phyloP scores from a whole-genome alignment of 345 rosid species.

The Rhizophora apiculata region DNA sequence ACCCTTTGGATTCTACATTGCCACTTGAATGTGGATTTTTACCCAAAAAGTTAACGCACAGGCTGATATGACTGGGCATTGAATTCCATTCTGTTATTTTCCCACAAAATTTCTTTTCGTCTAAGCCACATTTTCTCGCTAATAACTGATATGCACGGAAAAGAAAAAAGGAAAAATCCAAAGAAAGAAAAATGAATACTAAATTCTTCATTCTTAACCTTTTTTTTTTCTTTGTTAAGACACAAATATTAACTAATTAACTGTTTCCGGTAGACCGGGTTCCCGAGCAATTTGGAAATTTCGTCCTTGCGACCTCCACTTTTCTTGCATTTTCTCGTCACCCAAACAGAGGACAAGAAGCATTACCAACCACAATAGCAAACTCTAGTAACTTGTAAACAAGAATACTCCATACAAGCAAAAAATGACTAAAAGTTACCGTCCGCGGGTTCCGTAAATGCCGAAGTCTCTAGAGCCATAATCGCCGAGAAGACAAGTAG shows the following conservation, averaged over 20 bases:
- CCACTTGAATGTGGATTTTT: not conserved
- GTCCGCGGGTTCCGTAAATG: constrained; percentile 61
- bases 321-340: constrained; percentile 12
- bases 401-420: not conserved
- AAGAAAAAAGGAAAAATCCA: constrained; percentile 11
- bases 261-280: too few species aligned
- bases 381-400: not conserved
- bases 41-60: not conserved
- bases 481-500: constrained; percentile 28
- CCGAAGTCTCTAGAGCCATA: constrained; percentile 36
- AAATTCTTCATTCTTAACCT: not conserved
- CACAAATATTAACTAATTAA: not conserved
- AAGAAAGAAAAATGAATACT: not conserved
- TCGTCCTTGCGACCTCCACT: not conserved
- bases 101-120: constrained; percentile 9
- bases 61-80: not conserved
- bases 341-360: constrained; percentile 18
- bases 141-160: not conserved
- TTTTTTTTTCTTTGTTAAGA: not conserved
- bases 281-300: too few species aligned
- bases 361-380: not conserved
- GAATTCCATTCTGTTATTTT: constrained; percentile 1
- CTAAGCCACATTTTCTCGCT: not conserved
- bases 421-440: constrained; percentile 36
- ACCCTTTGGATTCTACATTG: not conserved